Conservation (phyloP, 352 stramenopile genomes). For the Pythium oligandrum region DNA sequence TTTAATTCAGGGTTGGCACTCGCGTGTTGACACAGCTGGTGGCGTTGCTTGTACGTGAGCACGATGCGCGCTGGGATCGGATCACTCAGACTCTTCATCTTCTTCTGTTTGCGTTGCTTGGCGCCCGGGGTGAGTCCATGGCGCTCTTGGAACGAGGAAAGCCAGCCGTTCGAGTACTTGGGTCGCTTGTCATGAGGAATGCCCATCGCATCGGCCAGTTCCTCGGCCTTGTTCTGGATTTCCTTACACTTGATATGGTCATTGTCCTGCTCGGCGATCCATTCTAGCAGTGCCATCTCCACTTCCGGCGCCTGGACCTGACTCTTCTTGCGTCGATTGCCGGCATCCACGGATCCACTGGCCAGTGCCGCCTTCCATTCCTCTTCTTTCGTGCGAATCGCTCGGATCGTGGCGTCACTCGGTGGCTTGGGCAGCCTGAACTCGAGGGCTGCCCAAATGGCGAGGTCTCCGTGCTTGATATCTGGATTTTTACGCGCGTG, state of each 20-base stretch:
- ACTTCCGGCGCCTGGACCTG: constrained; percentile 13
- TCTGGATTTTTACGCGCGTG: constrained; percentile 8
- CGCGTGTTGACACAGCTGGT: constrained; percentile 17
- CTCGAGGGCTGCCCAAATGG: constrained; percentile 11
- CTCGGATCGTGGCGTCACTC: constrained; percentile 13
- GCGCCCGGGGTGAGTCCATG: constrained; percentile 9
- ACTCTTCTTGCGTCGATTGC: constrained; percentile 9
- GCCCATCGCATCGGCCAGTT: constrained; percentile 8
- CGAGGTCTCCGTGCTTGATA: constrained; percentile 2
- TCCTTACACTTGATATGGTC: constrained; percentile 12
- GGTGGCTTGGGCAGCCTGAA: constrained; percentile 17
- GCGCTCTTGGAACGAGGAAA: constrained; percentile 19
- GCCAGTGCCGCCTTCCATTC: constrained; percentile 12
- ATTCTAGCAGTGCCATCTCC: constrained; percentile 14
- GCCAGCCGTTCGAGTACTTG: constrained; percentile 24
- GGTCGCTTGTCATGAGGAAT: constrained; percentile 7
- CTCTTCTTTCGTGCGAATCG: constrained; percentile 11
- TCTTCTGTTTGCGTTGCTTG: neutral
- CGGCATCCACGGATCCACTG: neutral
- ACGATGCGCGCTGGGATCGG: constrained; percentile 19
- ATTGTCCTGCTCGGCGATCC: constrained; percentile 9
- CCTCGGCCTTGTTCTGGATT: constrained; percentile 17
- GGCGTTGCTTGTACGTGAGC: constrained; percentile 21
- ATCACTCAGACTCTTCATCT: constrained; percentile 18
- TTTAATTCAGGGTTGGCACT: constrained; percentile 11